A percentile compares a stretch with the other conserved stretches of the same genome.
phyloP scores from a whole-genome alignment of 2,329 filamentous ascomycete species.

The Gaeumannomyces tritici region DNA sequence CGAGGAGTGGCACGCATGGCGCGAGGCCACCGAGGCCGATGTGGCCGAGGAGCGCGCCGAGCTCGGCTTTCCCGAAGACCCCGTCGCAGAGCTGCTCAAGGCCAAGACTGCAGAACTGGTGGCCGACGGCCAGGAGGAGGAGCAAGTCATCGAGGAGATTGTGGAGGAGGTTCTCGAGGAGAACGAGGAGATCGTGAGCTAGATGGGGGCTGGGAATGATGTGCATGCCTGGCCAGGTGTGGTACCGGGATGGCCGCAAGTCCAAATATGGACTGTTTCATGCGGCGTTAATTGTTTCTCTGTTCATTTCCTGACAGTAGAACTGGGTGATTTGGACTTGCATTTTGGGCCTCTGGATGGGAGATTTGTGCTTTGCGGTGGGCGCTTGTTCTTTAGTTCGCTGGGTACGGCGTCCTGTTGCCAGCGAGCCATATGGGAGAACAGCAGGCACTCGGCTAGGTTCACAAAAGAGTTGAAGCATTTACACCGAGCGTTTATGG shows the following conservation, averaged over 20 bases:
- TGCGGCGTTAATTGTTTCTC: background rate
- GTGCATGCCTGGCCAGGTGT: background rate
- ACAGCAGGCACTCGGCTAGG: background rate
- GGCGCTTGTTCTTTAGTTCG: background rate
- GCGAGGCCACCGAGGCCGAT: slow-evolving; percentile 62
- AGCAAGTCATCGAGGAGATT: slow-evolving; percentile 78
- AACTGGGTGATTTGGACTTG: background rate
- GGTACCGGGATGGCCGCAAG: background rate
- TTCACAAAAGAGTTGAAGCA: background rate
- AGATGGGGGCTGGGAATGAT: slow-evolving; percentile 1
- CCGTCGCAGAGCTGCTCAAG: slow-evolving; percentile 51
- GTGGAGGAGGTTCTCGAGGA: slow-evolving; percentile 78
- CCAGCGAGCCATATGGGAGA: background rate
- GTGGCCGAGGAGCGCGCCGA: slow-evolving; percentile 61
- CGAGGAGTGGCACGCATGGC: slow-evolving; percentile 83
- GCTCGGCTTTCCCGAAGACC: slow-evolving; percentile 56
- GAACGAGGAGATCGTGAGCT: slow-evolving; percentile 63
- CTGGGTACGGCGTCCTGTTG: background rate
- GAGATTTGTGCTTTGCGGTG: background rate
- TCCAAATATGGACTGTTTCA: background rate
- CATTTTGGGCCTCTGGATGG: background rate
- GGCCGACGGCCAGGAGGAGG: slow-evolving; percentile 51
- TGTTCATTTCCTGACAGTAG: background rate
- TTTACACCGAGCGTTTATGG: background rate
- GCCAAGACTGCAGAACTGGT: slow-evolving; percentile 42